Conservation (phyloP, 495 filamentous ascomycete species). For the Bathelium albidoporum region DNA sequence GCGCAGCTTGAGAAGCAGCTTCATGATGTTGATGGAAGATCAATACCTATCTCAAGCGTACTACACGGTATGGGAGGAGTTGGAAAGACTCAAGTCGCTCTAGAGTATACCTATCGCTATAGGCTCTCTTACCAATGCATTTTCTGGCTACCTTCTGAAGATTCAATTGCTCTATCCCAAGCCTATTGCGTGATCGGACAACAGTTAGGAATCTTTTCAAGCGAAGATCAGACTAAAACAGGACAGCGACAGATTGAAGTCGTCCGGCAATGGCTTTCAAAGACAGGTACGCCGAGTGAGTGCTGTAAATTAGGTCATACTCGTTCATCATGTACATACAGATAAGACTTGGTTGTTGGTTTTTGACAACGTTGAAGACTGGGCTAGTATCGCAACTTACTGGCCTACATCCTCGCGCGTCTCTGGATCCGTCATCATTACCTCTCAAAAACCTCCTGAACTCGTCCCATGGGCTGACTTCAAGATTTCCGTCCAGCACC, state of each 20-base stretch:
- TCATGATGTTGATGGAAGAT: neutral
- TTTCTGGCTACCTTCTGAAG: neutral
- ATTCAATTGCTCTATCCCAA: neutral
- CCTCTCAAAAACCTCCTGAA: neutral
- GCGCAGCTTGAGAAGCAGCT: neutral
- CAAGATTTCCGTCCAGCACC: neutral
- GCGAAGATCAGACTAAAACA: neutral
- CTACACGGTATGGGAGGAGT: neutral
- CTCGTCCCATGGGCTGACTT: neutral
- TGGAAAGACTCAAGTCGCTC: neutral
- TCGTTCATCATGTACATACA: neutral
- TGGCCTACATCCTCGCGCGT: neutral
- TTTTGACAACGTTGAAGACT: neutral
- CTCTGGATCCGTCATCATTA: neutral
- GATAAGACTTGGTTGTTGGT: neutral
- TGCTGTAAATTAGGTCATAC: neutral
- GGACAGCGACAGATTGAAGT: neutral
- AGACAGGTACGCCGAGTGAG: neutral
- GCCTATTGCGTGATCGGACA: neutral
- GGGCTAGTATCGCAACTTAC: neutral
- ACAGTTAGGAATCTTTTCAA: neutral
- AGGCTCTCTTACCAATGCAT: neutral
- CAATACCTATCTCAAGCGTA: neutral
- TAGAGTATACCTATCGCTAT: neutral
- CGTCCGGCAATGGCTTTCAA: neutral